These are phyloP conservation scores for Solanum hybrid DNA, from an alignment of 305 asterid genomes.

Conservation along the genomic window DNA sequence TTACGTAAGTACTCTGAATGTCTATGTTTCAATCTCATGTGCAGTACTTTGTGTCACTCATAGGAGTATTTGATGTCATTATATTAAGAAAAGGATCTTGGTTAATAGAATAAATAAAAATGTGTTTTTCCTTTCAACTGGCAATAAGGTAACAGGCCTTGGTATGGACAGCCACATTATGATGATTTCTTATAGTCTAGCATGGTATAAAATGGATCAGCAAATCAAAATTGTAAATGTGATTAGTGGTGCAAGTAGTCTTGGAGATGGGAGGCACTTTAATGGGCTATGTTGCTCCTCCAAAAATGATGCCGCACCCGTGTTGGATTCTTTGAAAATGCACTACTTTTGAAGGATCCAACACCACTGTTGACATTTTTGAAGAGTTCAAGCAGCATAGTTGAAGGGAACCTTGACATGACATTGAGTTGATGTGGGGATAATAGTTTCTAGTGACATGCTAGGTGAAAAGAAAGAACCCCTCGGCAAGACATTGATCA, in stretches of 20 bases:
- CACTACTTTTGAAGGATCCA: background rate
- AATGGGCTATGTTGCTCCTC: background rate
- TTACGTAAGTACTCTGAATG: slow-evolving; percentile 52
- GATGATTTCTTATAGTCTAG: background rate
- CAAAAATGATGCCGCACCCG: background rate
- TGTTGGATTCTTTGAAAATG: background rate
- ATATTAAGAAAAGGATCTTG: background rate
- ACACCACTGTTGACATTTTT: background rate
- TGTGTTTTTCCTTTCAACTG: background rate
- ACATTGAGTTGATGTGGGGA: background rate
- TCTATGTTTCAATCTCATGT: slow-evolving; percentile 4
- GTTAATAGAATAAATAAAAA: background rate
- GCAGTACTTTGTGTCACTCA: background rate
- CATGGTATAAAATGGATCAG: background rate
- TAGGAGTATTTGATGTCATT: background rate
- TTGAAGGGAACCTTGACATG: background rate
- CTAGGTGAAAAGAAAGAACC: background rate
- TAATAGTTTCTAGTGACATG: background rate
- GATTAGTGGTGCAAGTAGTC: background rate
- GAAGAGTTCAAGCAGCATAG: background rate
- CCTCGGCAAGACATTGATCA: background rate
- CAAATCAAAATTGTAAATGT: background rate
- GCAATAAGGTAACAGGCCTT: background rate
- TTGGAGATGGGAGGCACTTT: background rate
- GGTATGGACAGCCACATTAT: background rate